Evolutionary conservation across 2,329 filamentous ascomycete species (phyloP), one percentile per base, ranked within the genome.

Genomic region (Xylaria sp.): DNA sequence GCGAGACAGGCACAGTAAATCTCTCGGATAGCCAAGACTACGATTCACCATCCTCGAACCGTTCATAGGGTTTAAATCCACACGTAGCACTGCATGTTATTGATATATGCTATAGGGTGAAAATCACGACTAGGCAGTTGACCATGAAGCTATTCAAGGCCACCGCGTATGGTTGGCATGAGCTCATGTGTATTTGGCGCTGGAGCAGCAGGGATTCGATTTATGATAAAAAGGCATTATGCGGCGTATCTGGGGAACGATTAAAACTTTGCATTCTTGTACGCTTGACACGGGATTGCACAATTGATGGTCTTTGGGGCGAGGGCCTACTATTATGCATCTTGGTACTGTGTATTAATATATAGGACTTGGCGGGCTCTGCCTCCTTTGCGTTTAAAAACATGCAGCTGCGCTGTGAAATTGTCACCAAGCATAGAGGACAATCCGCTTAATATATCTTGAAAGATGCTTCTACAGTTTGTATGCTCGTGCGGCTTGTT

Each of bases 1-100:
- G 74, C 74, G 18, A 72, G 75, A 34, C 76, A 77, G 56, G 70
- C 73, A 41, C 67, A 71, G 63, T 76, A 66, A 64, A 32, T 54
- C 10, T 13, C 37, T 50, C 23, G 9, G 9, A n/a, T 25, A 32
- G 28, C 12, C 5, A 59, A 18, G 46, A 41, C 28, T 25, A 4
- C 32, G 48, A 50, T 23, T 37, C 15, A 39, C 28, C 59, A 32
- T 34, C 52, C 44, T 54, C 32, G 2, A 46, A 55, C 54, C 20
- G 15, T 48, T 37, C 44, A 62, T 41, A 37, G 37, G 44, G 37
- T 56, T 55, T 63, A 32, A 25, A 41, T 63, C 5, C 44, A 48
- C 37, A 25, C 62, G 63, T 70, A 50, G 52, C 7, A 64, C 23
- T 32, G n/a, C 65, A 54, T 37, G 58, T 57, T 13, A 39, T n/a